Conservation (phyloP, 768 basidiomycete species). For the Exsudoporus frostii region DNA sequence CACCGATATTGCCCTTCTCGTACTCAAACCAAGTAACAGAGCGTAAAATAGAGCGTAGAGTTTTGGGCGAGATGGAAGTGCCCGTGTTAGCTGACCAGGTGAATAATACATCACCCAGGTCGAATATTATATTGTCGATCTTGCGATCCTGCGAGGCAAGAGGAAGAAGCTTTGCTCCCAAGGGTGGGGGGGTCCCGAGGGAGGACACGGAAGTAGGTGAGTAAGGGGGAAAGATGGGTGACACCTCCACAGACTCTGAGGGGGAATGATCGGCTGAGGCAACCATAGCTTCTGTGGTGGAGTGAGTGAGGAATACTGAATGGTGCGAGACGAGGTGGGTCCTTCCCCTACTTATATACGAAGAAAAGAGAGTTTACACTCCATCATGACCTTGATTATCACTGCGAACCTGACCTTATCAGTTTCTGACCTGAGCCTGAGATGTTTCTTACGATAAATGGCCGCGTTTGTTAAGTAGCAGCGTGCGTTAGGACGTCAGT, state of each 20-base stretch:
- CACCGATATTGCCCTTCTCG: slow-evolving; percentile 17
- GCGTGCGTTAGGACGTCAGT: too few species aligned
- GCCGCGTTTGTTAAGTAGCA: too few species aligned
- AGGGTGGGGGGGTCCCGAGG: slow-evolving; percentile 1
- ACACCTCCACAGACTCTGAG: background rate
- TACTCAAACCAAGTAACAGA: slow-evolving; percentile 23
- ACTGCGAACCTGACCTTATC: background rate
- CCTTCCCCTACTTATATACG: background rate
- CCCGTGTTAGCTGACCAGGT: slow-evolving; percentile 19
- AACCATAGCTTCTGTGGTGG: background rate
- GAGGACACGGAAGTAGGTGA: slow-evolving; percentile 1
- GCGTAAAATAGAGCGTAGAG: slow-evolving; percentile 8
- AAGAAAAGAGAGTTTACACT: too few species aligned
- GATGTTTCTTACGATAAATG: too few species aligned
- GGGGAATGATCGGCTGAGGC: background rate
- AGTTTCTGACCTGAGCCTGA: background rate
- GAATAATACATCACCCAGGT: slow-evolving; percentile 22
- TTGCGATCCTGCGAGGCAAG: slow-evolving; percentile 3
- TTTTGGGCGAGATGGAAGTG: slow-evolving; percentile 13
- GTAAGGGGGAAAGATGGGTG: background rate
- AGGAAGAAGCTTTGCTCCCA: background rate
- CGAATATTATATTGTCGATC: slow-evolving; percentile 24
- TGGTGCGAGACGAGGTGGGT: background rate
- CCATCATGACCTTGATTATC: background rate
- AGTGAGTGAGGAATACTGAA: background rate